Evolutionary conservation across 2,329 filamentous ascomycete species (phyloP).

Genomic region (Blumeriella jaapii): DNA sequence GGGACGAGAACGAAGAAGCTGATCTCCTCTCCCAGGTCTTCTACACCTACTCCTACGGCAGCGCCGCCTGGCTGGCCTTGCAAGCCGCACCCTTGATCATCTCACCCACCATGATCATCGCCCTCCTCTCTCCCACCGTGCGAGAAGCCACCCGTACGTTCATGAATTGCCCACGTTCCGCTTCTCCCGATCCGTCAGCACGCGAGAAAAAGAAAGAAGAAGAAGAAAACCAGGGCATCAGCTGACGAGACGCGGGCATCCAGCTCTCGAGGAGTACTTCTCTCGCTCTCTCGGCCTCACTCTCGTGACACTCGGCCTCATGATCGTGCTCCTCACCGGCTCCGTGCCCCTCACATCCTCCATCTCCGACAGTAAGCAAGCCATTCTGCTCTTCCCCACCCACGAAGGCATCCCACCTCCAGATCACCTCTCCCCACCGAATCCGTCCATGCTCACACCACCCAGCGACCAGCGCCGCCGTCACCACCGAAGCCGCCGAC

Average conservation of each 20-base stretch:
- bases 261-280: conserved; percentile 9
- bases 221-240: no score
- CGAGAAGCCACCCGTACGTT: conserved; percentile 41
- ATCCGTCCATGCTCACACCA: no score
- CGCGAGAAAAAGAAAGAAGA: no score
- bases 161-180: no score
- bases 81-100: conserved; percentile 41
- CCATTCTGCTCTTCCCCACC: no score
- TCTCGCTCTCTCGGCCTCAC: conserved; percentile 44
- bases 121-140: conserved; percentile 45
- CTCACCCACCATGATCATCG: conserved; percentile 48
- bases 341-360: conserved; percentile 44
- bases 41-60: conserved; percentile 39
- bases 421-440: no score
- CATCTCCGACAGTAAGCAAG: conserved; percentile 22
- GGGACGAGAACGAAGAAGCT: neutral
- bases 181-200: no score
- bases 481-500: conserved; percentile 33
- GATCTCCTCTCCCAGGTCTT: conserved; percentile 31
- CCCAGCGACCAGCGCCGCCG: conserved; percentile 24
- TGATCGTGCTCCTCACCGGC: conserved; percentile 51
- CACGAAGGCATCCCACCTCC: neutral
- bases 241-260: no score
- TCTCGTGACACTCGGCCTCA: conserved; percentile 42
- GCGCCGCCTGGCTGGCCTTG: conserved; percentile 36